Evolutionary conservation across 129 eudicot genomes (phyloP), one percentile per base, ranked within the genome.

Genomic region (Centaurea solstitialis): DNA sequence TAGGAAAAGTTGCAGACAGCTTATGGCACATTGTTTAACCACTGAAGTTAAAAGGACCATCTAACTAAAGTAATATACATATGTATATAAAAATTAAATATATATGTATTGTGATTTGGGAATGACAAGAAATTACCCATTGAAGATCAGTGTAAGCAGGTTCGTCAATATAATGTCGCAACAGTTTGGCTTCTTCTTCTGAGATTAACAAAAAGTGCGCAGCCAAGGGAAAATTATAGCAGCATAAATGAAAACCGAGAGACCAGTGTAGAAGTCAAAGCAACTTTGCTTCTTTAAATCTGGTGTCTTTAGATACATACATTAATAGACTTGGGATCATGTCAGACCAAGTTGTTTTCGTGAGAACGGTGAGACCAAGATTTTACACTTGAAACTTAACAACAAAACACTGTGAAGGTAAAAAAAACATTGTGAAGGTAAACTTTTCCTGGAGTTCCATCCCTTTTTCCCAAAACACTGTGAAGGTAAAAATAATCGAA

Each of bases 61-160:
- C 59, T 47, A 50, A 50, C 62, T 50, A 17, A 50, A 50, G 21
- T 50, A 21, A 5, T n/a, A 47, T n/a, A 7, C 20, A 62, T 18
- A 61, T n/a, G 12, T 50, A 15, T 15, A 50, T 50, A 15, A 17
- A 53, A 2, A 33, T n/a, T 3, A 33, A 2, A 33, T 33, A 33
- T 33, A 33, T 20, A 5, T 53, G 18, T 57, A n/a, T 17, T 6
- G 17, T 43, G 53, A 24, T 6, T 41, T 26, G 9, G 21, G 66
- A 22, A 66, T 76, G 57, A 12, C 33, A 26, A 50, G 47, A 69
- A 79, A 21, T 75, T 91, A 95, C 99, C 97, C 94, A 96, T 37
- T 93, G 99, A 88, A 93, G 98, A 88, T 93, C 99, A 20, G 98
- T 93, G 82, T 79, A 96, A 67, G 93, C 92, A 73, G 99, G 98